Percentiles rank a stretch among this genome's conserved stretches.
phyloP scores from a whole-genome alignment of 495 filamentous ascomycete species.

The Chaetomium fimeti region DNA sequence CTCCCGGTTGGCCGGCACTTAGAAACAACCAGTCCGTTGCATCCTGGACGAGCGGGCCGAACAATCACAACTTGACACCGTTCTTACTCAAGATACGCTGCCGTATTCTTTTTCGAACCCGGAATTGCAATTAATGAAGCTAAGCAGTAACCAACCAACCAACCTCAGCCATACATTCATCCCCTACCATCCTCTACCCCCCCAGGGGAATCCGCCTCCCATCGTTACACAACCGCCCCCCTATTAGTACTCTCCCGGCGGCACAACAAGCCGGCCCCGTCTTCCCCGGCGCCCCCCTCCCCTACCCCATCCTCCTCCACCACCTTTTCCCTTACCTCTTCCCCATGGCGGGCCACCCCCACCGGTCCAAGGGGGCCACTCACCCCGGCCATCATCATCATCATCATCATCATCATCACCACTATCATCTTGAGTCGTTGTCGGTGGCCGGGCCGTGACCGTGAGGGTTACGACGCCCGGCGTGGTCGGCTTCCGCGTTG shows the following conservation, averaged over 20 bases:
- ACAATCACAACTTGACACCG: background rate
- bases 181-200: background rate
- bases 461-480: background rate
- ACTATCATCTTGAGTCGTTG: background rate
- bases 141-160: too few relatives aligned
- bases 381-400: background rate
- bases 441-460: background rate
- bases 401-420: background rate
- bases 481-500: background rate
- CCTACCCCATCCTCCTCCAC: too few relatives aligned
- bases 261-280: constrained; percentile 1
- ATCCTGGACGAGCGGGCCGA: background rate
- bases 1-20: constrained; percentile 2
- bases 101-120: too few relatives aligned
- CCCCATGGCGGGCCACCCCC: constrained; percentile 17
- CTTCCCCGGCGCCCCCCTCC: constrained; percentile 6
- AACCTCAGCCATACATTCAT: too few relatives aligned
- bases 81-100: background rate
- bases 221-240: background rate
- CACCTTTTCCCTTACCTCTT: constrained; percentile 10
- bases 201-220: background rate
- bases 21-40: background rate
- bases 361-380: background rate
- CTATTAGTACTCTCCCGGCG: background rate
- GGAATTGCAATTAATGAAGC: too few relatives aligned